phyloP scores from a whole-genome alignment of 2,329 filamentous ascomycete genomes.

The Lojkania enalia region DNA sequence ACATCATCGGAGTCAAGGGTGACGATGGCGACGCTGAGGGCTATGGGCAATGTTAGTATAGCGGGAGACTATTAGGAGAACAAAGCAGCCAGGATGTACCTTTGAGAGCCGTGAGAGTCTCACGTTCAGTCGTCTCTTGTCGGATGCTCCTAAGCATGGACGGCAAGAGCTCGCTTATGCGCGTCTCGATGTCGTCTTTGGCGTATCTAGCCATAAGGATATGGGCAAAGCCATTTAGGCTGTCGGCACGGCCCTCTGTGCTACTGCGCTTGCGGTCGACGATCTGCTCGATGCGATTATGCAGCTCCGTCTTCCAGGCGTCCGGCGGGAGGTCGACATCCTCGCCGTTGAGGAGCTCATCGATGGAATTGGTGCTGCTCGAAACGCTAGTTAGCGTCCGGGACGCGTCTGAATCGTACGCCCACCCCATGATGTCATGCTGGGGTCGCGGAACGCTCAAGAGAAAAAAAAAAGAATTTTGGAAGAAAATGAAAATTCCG shows the following conservation, averaged over 20 bases:
- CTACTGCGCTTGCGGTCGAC: constrained; percentile 79
- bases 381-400: constrained; percentile 25
- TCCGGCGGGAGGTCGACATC: constrained; percentile 55
- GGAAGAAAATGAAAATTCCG: constrained; percentile 4
- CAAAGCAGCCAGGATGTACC: constrained; percentile 43
- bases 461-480: constrained; percentile 6
- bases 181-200: constrained; percentile 62
- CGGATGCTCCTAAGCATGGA: constrained; percentile 73
- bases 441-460: constrained; percentile 11
- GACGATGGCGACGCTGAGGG: constrained; percentile 70
- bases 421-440: constrained; percentile 32
- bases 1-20: constrained; percentile 67
- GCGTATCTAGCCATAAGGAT: constrained; percentile 71
- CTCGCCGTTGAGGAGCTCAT: constrained; percentile 60
- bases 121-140: constrained; percentile 67
- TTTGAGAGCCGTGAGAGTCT: constrained; percentile 71
- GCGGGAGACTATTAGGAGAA: not conserved
- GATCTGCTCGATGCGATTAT: constrained; percentile 70
- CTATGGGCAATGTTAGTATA: constrained; percentile 41
- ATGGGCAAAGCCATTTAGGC: constrained; percentile 63
- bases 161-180: constrained; percentile 63
- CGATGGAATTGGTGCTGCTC: constrained; percentile 65
- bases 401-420: constrained; percentile 16
- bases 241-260: constrained; percentile 68
- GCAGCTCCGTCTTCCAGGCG: constrained; percentile 65